Conservation (phyloP, 1,284 basidiomycete genomes). For the Thelephora terrestris region DNA sequence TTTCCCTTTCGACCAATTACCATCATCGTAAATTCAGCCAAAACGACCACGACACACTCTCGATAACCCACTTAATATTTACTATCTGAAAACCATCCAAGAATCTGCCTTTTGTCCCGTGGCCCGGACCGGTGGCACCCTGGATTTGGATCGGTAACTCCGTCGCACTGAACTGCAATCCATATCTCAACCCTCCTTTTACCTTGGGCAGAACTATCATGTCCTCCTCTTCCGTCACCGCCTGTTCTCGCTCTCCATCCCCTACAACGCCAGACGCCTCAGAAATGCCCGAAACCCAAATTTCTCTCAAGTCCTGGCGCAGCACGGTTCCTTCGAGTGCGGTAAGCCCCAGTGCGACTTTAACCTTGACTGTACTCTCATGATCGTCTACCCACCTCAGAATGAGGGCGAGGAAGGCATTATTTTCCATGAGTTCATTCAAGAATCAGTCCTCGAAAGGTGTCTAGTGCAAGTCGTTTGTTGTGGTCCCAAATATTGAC, state of each 20-base stretch:
- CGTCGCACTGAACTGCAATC: neutral
- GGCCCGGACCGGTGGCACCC: too few relatives aligned
- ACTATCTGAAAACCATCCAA: too few relatives aligned
- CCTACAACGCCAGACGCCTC: slow-evolving; percentile 58
- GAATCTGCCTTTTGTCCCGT: too few relatives aligned
- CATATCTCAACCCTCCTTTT: slow-evolving; percentile 11
- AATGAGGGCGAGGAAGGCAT: slow-evolving; percentile 38
- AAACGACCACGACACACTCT: too few relatives aligned
- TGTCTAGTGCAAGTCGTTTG: slow-evolving; percentile 25
- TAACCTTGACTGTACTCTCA: slow-evolving; percentile 2
- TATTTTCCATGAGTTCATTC: slow-evolving; percentile 62
- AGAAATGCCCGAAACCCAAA: slow-evolving; percentile 39
- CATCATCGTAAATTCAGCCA: too few relatives aligned
- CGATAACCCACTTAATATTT: too few relatives aligned
- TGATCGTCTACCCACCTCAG: slow-evolving; percentile 5
- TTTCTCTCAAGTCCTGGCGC: slow-evolving; percentile 52
- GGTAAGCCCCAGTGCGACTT: slow-evolving; percentile 14
- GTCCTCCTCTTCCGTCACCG: slow-evolving; percentile 47
- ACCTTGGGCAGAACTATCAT: slow-evolving; percentile 17
- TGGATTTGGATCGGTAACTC: too few relatives aligned
- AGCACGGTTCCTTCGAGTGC: slow-evolving; percentile 31
- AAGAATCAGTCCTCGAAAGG: slow-evolving; percentile 64
- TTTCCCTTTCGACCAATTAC: neutral
- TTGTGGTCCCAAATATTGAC: neutral
- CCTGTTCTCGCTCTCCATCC: slow-evolving; percentile 50